Evolutionary conservation across 192 early-diverging fungal species (phyloP), one percentile per base, ranked within the genome.

Genomic region (Backusella mclennaniae): DNA sequence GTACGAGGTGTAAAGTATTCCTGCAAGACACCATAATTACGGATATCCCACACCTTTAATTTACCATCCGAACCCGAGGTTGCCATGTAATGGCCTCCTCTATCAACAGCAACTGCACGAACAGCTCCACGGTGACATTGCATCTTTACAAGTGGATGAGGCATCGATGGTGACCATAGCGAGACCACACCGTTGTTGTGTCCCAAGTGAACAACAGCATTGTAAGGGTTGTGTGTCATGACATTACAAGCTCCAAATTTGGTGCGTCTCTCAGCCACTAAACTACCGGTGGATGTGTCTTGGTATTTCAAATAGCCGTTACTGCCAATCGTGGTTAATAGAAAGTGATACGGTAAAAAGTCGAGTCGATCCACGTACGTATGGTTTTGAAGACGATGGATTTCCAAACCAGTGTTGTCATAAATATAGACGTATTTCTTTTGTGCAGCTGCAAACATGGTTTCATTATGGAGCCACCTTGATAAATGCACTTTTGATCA

Each of bases 341-440:
- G 84, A 76, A 95, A 97, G 80, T 99, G 97, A 81, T 95, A 95
- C 33, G 96, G 96, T 75, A 99, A 81, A 77, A 97, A 99, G 44
- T 96, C 95, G 67, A 99, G 83, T 49, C 87, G 86, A 76, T 91
- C 93, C 35, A 94, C 90, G 79, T 96, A 93, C 23, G 90, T 88
- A 81, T 96, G 95, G 49, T 93, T 89, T 76, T 88, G 83, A 83
- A 99, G 76, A 71, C 93, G 92, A 83, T 99, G 97, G 26, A 99
- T 84, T 79, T 99, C 97, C 26, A 93, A 84, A 19, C 97, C 97
- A 7, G 90, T 90, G 73, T 91, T 86, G 84, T 99, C 96, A 82
- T 99, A 99, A 59, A 99, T 96, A 76, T 95, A 99, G 0, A 92
- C 95, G 76, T 95, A 92, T 83, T 94, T 92, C 80, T 98, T 97